Base-by-base conservation (phyloP, 2,329 filamentous ascomycete species). In the Alternaria rosae region DNA sequence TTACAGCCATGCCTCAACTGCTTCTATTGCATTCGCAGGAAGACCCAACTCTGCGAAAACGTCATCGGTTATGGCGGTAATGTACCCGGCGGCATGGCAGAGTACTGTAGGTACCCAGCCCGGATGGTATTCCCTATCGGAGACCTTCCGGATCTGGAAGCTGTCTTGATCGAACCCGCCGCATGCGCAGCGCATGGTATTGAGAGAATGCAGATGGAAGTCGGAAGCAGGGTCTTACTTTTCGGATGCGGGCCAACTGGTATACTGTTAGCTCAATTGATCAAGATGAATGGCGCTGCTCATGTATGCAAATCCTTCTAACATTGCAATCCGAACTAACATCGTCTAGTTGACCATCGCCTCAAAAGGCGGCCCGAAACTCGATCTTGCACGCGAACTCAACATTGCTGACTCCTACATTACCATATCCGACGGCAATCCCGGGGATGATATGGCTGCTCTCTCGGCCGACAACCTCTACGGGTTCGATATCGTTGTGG, bases 401-500 rank as follows among this genome's bases (percentile, higher is more conserved):
- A 76, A 76, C 21, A 81, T 83, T 8, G 84, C 82, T 15, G 84
- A 85, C 55, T 79, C 80, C 59, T 86, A 83, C 60, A 62, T 85
- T 23, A 76, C 77, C 32, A 79, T 85, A 21, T 83, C 82, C 2
- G 65, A 67, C 15, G 32, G 54, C 1, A 48, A 59, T 0, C 55
- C 67, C 1, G 47, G 61, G 5, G 20, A 38, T 0, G 80, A 91
- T 72, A 89, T 91, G 76, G 81, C 85, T 45, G 81, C 88, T 71
- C 80, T 92, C 64, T 88, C 88, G 80, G 79, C 81, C 43, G 84
- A 88, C 47, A 88, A 92, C 77, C 89, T 89, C 0, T 88, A 92
- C 70, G 90, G 90, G 4, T 92, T 92, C 73, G 90, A 92, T 68
- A 88, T 92, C 65, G 88, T 91, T 23, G 85, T 91, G 21, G 88